Conservation (phyloP, 208 protist species). For the Wallacemonas sp. region DNA sequence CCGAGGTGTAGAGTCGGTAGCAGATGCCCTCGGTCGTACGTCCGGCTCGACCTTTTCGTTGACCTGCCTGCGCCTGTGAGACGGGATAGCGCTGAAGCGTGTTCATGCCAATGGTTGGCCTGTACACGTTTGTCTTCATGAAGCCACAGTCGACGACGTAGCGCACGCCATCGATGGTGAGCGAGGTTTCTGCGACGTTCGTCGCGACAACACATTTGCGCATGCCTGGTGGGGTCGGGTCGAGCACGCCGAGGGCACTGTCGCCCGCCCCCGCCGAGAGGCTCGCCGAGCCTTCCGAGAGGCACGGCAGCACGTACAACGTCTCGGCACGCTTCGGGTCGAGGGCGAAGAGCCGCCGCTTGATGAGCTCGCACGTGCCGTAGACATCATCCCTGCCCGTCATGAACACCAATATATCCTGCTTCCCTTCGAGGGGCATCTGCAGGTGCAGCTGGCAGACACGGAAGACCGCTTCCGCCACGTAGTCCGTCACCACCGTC, state of each 20-base stretch:
- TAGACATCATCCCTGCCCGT: slow-evolving; percentile 98
- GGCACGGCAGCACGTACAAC: slow-evolving; percentile 89
- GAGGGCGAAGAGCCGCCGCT: slow-evolving; percentile 85
- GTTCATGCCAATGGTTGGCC: slow-evolving; percentile 97
- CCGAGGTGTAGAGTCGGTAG: slow-evolving; percentile 98
- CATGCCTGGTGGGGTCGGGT: slow-evolving; percentile 86
- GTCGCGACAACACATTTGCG: slow-evolving; percentile 99
- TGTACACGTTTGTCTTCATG: slow-evolving; percentile 99
- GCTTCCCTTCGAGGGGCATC: slow-evolving; percentile 73
- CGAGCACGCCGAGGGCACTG: slow-evolving; percentile 92
- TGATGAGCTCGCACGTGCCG: slow-evolving; percentile 77
- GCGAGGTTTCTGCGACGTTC: slow-evolving; percentile 99
- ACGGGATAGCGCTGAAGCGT: slow-evolving; percentile 95
- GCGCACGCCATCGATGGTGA: slow-evolving; percentile 98
- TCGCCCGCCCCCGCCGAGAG: slow-evolving; percentile 48
- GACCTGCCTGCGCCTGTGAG: slow-evolving; percentile 96
- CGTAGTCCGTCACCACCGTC: slow-evolving; percentile 75
- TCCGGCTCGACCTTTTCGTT: slow-evolving; percentile 97
- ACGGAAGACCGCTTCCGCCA: slow-evolving; percentile 77
- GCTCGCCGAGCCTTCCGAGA: slow-evolving; percentile 91
- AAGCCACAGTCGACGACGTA: slow-evolving; percentile 97
- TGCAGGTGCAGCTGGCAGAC: slow-evolving; percentile 87
- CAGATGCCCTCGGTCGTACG: slow-evolving; percentile 95
- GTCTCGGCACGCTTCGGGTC: slow-evolving; percentile 93
- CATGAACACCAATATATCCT: slow-evolving; percentile 99